phyloP scores from a whole-genome alignment of 768 basidiomycete genomes.

The Myochromella boudieri region DNA sequence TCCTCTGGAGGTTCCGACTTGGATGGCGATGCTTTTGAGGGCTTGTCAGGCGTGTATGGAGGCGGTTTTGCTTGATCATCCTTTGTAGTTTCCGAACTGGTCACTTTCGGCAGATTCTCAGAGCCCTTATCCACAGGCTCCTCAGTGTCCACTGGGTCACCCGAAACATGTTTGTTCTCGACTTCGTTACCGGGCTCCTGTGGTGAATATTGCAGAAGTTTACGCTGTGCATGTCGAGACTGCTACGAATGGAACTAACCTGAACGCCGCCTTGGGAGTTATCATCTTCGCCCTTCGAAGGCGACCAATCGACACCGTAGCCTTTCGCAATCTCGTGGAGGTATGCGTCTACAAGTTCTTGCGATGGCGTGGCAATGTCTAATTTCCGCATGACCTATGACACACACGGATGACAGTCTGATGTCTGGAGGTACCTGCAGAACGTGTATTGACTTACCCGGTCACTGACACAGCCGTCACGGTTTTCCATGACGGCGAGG shows the following conservation, averaged over 20 bases:
- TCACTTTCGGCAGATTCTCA: constrained; percentile 51
- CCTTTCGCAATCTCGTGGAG: constrained; percentile 86
- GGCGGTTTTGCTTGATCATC: constrained; percentile 17
- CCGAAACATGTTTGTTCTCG: neutral
- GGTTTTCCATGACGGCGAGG: constrained; percentile 82
- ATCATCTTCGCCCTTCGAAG: constrained; percentile 29
- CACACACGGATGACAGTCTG: constrained; percentile 4
- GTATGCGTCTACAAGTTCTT: constrained; percentile 83
- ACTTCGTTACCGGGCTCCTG: no score
- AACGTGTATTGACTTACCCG: constrained; percentile 54
- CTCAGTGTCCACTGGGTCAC: constrained; percentile 24
- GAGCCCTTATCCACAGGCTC: constrained; percentile 43
- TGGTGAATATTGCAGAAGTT: no score
- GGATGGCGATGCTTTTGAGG: constrained; percentile 20
- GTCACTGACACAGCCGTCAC: constrained; percentile 75
- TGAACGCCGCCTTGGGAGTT: constrained; percentile 30
- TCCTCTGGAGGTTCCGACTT: constrained; percentile 46
- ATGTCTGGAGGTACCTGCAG: neutral
- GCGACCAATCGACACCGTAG: constrained; percentile 72
- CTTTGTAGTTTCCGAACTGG: constrained; percentile 26
- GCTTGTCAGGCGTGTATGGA: constrained; percentile 22
- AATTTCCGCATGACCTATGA: constrained; percentile 77
- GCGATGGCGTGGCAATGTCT: constrained; percentile 62
- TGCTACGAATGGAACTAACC: constrained; percentile 31
- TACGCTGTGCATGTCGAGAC: no score